Evolutionary conservation across 768 basidiomycete species (phyloP).

Genomic region (Rhizopogon sp.): DNA sequence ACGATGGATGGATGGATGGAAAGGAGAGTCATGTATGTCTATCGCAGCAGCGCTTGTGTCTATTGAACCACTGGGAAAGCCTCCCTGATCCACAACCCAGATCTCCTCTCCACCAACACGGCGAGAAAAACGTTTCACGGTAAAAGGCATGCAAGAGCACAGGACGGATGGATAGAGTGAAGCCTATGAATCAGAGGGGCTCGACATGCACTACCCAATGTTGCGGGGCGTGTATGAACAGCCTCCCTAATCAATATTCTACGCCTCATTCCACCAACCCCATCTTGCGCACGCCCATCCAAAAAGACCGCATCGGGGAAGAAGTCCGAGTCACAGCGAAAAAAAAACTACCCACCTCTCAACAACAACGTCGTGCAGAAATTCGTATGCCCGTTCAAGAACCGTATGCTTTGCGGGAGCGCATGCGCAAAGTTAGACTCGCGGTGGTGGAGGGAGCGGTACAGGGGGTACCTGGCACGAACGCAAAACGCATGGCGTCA

Average conservation of each 20-base stretch:
- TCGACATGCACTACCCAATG: not conserved
- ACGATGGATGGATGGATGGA: too few species aligned
- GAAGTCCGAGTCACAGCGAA: not conserved
- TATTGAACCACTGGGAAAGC: too few species aligned
- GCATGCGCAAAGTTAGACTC: conserved; percentile 80
- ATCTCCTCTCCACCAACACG: too few species aligned
- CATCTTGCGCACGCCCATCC: not conserved
- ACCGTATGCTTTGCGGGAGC: conserved; percentile 68
- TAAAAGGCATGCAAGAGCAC: not conserved
- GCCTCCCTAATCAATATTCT: not conserved
- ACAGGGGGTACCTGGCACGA: conserved; percentile 53
- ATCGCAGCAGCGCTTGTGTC: too few species aligned
- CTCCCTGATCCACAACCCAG: too few species aligned
- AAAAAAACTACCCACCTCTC: conserved; percentile 31
- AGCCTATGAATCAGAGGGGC: not conserved
- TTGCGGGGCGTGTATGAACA: not conserved
- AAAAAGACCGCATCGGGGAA: too few species aligned
- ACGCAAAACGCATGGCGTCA: not conserved
- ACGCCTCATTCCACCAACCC: not conserved
- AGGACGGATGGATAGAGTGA: not conserved
- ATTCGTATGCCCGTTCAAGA: conserved; percentile 81
- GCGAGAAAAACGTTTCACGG: too few species aligned
- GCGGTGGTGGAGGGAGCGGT: conserved; percentile 77
- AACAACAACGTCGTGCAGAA: conserved; percentile 82
- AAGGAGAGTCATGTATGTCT: too few species aligned